Base-by-base conservation (phyloP, 371 early-diverging fungal species). In the Circinella umbellata region DNA sequence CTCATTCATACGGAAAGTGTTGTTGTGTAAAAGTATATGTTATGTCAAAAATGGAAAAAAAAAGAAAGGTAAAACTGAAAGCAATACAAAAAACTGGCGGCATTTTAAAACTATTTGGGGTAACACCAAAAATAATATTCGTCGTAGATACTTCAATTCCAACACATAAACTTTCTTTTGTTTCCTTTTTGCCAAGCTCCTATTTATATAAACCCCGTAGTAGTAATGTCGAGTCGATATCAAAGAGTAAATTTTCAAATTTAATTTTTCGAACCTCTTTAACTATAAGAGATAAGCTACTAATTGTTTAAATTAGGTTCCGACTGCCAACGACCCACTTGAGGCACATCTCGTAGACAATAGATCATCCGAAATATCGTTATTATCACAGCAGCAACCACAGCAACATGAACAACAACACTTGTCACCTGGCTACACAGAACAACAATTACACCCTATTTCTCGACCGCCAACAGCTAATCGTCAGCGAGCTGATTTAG, bases 401-500 rank as follows among this genome's bases (percentile, higher is more conserved):
- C 42, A 42, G 42, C 42, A 42, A 42, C 51, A 51, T 17, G 17
- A 51, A 6, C 57, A 57, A 34, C 57, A 57, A 1, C 57, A 57
- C 35, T 57, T 57, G 27, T 27, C 27, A 57, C 57, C 57, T 7
- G 14, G 57, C 57, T 57, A 57, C 14, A 27, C 18, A 27, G 57
- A 57, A 27, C 57, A 57, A 34, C 60, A 61, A 34, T 42, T 42
- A 42, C 42, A 42, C 42, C 47, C 61, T 47, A 34, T n/a, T 49
- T 51, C 36, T 34, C 27, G 59, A 67, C 54, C 47, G 34, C 68
- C 57, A 36, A 61, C 47, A 35, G 27, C 35, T 7, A 47, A 57
- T 18, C 71, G 68, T 37, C 75, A 69, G 68, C 61, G 71, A 59
- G 64, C 51, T 18, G 73, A 73, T 70, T 47, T 73, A 61, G 73